phyloP scores from a whole-genome alignment of 257 asterid genomes.

The Datura wrightii region DNA sequence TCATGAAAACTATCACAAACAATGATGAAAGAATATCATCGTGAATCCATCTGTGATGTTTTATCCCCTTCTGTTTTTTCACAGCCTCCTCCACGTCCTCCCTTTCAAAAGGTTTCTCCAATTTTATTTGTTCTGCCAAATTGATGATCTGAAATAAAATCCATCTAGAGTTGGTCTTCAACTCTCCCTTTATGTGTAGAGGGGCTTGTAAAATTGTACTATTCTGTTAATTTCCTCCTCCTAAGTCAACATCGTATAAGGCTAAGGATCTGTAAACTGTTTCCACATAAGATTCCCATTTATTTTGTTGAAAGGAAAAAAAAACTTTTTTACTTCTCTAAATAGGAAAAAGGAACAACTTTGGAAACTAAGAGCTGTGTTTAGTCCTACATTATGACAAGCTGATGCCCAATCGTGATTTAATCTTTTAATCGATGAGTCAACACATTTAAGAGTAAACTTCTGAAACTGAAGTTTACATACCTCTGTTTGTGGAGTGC shows the following conservation, averaged over 20 bases:
- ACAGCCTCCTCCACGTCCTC: background rate
- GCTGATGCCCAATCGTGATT: background rate
- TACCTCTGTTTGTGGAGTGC: slow-evolving; percentile 64
- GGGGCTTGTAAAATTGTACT: background rate
- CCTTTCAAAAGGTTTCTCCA: slow-evolving; percentile 7
- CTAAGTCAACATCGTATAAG: background rate
- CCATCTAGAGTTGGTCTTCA: background rate
- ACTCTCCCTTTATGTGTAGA: background rate
- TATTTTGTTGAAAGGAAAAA: background rate
- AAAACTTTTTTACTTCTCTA: background rate
- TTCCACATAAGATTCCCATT: background rate
- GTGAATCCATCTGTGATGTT: background rate
- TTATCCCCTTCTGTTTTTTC: background rate
- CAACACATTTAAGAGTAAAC: slow-evolving; percentile 11
- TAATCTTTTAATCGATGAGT: background rate
- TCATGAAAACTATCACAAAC: background rate
- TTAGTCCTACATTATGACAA: background rate
- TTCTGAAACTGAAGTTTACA: background rate
- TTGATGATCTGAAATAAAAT: background rate
- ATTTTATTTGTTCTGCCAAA: background rate
- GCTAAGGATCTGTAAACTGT: slow-evolving; percentile 13
- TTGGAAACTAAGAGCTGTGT: background rate
- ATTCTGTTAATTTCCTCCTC: background rate
- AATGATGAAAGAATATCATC: background rate
- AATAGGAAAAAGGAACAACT: background rate